Percentiles rank a stretch among this genome's conserved stretches.
These are phyloP conservation scores for Daldinia eschscholtzii DNA, from an alignment of 2,329 filamentous ascomycete species.

Conservation along the genomic window DNA sequence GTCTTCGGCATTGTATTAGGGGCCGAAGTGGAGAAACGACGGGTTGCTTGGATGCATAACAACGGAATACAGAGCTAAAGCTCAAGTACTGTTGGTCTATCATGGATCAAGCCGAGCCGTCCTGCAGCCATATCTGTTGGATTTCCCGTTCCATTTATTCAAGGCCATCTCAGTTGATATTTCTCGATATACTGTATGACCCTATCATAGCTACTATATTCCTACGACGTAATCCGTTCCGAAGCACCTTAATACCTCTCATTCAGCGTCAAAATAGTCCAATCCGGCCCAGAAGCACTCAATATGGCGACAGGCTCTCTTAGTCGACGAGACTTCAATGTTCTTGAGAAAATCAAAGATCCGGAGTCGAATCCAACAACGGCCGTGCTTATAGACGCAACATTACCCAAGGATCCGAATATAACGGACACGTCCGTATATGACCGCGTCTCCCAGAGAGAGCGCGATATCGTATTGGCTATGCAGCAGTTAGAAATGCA, in stretches of 20 bases:
- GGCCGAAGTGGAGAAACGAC: slow-evolving; percentile 32
- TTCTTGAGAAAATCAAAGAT: slow-evolving; percentile 76
- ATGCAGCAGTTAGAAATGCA: slow-evolving; percentile 69
- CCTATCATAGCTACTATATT: neutral
- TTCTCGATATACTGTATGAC: slow-evolving; percentile 14
- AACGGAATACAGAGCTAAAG: slow-evolving; percentile 5
- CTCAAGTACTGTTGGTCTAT: slow-evolving; percentile 16
- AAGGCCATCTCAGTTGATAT: slow-evolving; percentile 13
- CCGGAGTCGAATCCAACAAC: slow-evolving; percentile 71
- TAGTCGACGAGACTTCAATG: slow-evolving; percentile 69
- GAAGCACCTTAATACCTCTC: neutral
- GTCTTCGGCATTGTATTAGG: slow-evolving; percentile 31
- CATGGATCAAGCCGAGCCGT: slow-evolving; percentile 10
- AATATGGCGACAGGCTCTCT: slow-evolving; percentile 64
- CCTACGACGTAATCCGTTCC: neutral
- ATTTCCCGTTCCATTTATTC: slow-evolving; percentile 11
- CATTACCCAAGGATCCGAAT: slow-evolving; percentile 69
- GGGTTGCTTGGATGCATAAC: slow-evolving; percentile 1
- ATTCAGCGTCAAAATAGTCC: slow-evolving; percentile 7
- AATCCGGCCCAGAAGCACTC: neutral
- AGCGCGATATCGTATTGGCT: slow-evolving; percentile 65
- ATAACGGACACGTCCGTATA: slow-evolving; percentile 65
- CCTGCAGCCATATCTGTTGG: neutral
- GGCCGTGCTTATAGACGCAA: slow-evolving; percentile 66
- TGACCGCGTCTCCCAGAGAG: slow-evolving; percentile 62